Evolutionary conservation across 2,329 filamentous ascomycete species (phyloP).

Genomic region (Cladosporium colombiae): DNA sequence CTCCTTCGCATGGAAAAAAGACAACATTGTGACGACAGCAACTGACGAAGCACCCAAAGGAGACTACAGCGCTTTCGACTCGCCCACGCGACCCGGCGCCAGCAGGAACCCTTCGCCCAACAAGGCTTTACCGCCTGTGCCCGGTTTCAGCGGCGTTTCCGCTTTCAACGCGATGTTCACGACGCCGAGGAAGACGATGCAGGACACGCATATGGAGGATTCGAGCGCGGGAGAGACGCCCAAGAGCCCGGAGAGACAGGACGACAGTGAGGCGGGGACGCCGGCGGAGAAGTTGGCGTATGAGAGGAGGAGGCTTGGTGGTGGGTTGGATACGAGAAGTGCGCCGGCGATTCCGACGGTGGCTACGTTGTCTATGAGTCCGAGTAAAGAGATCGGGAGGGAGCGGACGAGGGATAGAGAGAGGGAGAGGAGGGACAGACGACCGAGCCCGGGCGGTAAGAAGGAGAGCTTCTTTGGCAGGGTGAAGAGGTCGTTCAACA

Average conservation of each 20-base stretch:
- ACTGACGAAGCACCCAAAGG: constrained; percentile 17
- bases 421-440: constrained; percentile 29
- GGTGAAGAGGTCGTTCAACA: constrained; percentile 35
- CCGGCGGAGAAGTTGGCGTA: constrained; percentile 17
- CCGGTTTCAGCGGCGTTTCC: constrained; percentile 24
- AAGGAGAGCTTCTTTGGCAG: constrained; percentile 32
- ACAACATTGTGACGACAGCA: neutral
- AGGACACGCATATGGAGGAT: constrained; percentile 40
- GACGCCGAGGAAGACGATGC: constrained; percentile 40
- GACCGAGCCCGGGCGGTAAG: constrained; percentile 19
- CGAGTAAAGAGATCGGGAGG: constrained; percentile 26
- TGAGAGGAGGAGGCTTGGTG: constrained; percentile 10
- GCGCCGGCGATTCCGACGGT: constrained; percentile 14
- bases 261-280: constrained; percentile 37
- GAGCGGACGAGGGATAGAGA: constrained; percentile 23
- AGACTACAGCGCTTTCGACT: constrained; percentile 41
- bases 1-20: constrained; percentile 6
- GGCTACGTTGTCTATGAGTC: neutral
- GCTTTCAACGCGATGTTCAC: constrained; percentile 38
- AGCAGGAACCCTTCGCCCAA: constrained; percentile 31
- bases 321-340: constrained; percentile 3
- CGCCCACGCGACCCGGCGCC: constrained; percentile 38
- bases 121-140: constrained; percentile 44
- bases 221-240: constrained; percentile 54
- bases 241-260: constrained; percentile 44